These are phyloP conservation scores for Rubia yunnanensis DNA, from an alignment of 257 asterid species.

Conservation along the genomic window DNA sequence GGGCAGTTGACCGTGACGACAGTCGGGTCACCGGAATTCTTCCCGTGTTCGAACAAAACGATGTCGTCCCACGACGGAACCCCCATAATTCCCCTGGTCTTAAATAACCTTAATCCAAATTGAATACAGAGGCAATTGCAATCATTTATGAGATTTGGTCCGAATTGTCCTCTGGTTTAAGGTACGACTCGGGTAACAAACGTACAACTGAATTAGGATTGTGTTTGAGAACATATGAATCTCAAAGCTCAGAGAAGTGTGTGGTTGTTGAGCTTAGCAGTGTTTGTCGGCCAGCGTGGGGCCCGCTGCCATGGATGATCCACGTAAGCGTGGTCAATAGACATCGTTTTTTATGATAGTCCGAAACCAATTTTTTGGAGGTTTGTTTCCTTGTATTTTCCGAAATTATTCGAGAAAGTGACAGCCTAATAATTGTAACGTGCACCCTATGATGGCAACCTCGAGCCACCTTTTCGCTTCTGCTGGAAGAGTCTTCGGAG, in stretches of 20 bases:
- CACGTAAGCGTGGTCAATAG: constrained; percentile 13
- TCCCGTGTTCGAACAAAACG: constrained; percentile 31
- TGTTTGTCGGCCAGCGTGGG: constrained; percentile 8
- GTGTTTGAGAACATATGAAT: background rate
- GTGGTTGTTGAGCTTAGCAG: background rate
- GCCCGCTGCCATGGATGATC: constrained; percentile 5
- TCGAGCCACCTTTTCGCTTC: background rate
- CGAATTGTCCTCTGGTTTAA: no score
- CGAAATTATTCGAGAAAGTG: background rate
- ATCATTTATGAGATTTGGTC: background rate
- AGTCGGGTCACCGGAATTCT: constrained; percentile 32
- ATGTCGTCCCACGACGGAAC: constrained; percentile 38
- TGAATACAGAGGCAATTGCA: background rate
- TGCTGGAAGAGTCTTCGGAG: background rate
- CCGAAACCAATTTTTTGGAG: background rate
- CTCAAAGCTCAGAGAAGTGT: background rate
- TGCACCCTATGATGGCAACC: constrained; percentile 3
- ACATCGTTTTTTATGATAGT: background rate
- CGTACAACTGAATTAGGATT: background rate
- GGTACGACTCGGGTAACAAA: background rate
- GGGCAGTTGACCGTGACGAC: constrained; percentile 42
- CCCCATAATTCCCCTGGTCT: constrained; percentile 24
- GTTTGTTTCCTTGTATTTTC: background rate
- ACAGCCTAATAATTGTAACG: background rate
- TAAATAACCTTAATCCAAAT: background rate